These are phyloP conservation scores for Zopfochytrium polystomum DNA, from an alignment of 371 early-diverging fungal genomes.

Conservation along the genomic window DNA sequence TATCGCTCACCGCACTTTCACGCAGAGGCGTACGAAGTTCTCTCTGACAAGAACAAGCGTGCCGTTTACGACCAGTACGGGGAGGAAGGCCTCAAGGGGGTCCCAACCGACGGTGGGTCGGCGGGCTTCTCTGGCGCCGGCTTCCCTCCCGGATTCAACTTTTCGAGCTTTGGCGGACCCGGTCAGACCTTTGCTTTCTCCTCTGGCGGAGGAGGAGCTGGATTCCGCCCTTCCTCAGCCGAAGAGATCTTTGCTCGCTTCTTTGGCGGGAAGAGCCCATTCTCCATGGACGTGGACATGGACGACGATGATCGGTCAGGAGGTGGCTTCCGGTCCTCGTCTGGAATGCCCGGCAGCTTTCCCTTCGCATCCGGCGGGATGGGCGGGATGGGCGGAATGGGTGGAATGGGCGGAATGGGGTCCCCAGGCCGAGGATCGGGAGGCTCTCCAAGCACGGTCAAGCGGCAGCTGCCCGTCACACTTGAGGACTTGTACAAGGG, in stretches of 20 bases:
- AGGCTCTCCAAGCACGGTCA: slow-evolving; percentile 59
- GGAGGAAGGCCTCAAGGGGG: slow-evolving; percentile 85
- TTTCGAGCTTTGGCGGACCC: slow-evolving; percentile 50
- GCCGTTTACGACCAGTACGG: slow-evolving; percentile 87
- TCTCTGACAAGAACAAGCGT: slow-evolving; percentile 85
- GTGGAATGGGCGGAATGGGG: slow-evolving; percentile 5
- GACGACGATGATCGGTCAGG: slow-evolving; percentile 31
- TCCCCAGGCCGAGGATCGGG: slow-evolving; percentile 3
- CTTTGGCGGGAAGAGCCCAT: slow-evolving; percentile 63
- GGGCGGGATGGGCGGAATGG: slow-evolving; percentile 9
- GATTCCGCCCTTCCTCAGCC: slow-evolving; percentile 68
- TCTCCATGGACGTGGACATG: slow-evolving; percentile 49
- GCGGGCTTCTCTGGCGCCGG: background rate
- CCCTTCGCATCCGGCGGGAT: slow-evolving; percentile 46
- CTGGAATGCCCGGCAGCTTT: slow-evolving; percentile 44
- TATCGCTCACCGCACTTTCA: background rate
- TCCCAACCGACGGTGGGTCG: slow-evolving; percentile 5
- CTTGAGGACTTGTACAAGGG: slow-evolving; percentile 95
- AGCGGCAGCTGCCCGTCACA: slow-evolving; percentile 68
- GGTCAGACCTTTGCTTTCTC: slow-evolving; percentile 33
- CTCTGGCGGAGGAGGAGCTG: slow-evolving; percentile 23
- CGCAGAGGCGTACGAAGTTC: slow-evolving; percentile 80
- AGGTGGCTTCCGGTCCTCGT: slow-evolving; percentile 9
- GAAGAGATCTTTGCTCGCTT: slow-evolving; percentile 89
- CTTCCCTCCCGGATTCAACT: slow-evolving; percentile 16